Evolutionary conservation across 148 eudicot species (phyloP).

Genomic region (Fallopia convolvulus): DNA sequence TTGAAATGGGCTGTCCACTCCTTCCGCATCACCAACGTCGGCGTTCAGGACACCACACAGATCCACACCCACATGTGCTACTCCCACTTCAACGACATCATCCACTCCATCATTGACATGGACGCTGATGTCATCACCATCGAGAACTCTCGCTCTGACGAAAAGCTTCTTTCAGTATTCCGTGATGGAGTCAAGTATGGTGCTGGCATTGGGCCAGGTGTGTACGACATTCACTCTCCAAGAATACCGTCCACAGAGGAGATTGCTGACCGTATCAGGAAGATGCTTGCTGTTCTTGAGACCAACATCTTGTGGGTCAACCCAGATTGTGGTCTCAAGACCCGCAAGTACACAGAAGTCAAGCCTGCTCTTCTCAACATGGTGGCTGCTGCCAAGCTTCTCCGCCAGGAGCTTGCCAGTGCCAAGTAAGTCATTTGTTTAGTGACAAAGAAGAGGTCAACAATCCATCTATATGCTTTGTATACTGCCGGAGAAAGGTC

Average conservation of each 20-base stretch:
- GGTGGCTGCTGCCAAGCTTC: conserved; percentile 39
- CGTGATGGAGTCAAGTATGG: conserved; percentile 95
- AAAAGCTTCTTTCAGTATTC: conserved; percentile 95
- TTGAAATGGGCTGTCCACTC: conserved; percentile 98
- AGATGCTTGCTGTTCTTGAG: conserved; percentile 33
- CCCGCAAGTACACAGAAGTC: conserved; percentile 31
- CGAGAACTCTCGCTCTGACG: conserved; percentile 95
- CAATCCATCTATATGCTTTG: background rate
- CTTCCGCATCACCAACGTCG: conserved; percentile 88
- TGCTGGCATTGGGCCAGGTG: conserved; percentile 96
- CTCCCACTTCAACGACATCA: conserved; percentile 94
- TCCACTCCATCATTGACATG: conserved; percentile 97
- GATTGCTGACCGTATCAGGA: conserved; percentile 26
- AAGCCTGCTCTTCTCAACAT: conserved; percentile 29
- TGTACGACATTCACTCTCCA: conserved; percentile 45
- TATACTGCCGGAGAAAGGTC: background rate
- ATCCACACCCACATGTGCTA: conserved; percentile 99
- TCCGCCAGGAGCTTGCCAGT: conserved; percentile 24
- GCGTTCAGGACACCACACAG: conserved; percentile 81
- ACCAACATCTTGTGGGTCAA: conserved; percentile 31
- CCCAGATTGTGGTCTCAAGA: conserved; percentile 38
- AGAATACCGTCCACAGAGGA: conserved; percentile 34
- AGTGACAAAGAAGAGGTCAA: background rate
- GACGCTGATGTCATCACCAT: conserved; percentile 97
- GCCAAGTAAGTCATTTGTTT: background rate